Conservation (phyloP, 2,329 filamentous ascomycete species). For the Ophiostoma tasmaniense region DNA sequence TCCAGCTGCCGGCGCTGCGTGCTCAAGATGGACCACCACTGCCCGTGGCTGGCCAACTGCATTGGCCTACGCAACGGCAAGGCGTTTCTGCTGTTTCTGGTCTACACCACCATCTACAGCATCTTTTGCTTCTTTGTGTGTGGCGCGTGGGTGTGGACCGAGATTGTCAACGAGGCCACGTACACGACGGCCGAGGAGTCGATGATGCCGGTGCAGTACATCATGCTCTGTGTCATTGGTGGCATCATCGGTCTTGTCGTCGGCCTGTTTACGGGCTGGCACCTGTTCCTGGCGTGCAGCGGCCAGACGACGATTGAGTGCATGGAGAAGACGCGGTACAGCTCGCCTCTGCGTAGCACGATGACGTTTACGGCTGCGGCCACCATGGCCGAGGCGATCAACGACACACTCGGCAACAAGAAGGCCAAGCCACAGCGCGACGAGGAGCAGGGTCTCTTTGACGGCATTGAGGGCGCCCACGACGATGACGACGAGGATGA, state of each 20-base stretch:
- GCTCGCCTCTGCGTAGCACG: slow-evolving; percentile 66
- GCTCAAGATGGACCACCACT: slow-evolving; percentile 99
- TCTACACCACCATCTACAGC: slow-evolving; percentile 83
- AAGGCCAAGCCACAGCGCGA: not conserved
- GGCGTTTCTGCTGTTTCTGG: slow-evolving; percentile 82
- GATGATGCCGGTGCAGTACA: slow-evolving; percentile 81
- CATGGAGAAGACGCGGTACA: slow-evolving; percentile 89
- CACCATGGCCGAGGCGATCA: slow-evolving; percentile 43
- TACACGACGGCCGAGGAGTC: slow-evolving; percentile 61
- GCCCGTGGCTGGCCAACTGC: slow-evolving; percentile 94
- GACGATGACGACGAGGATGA: slow-evolving; percentile 10
- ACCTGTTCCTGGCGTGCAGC: slow-evolving; percentile 68
- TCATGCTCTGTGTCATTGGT: slow-evolving; percentile 75
- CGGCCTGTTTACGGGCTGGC: slow-evolving; percentile 84
- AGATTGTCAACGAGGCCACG: slow-evolving; percentile 57
- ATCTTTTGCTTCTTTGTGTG: slow-evolving; percentile 72
- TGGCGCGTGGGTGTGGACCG: slow-evolving; percentile 73
- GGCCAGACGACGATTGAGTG: slow-evolving; percentile 95
- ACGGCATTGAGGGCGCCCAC: slow-evolving; percentile 13
- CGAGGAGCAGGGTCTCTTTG: slow-evolving; percentile 15
- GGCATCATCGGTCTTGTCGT: slow-evolving; percentile 89
- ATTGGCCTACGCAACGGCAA: slow-evolving; percentile 94
- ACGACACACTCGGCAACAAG: slow-evolving; percentile 33
- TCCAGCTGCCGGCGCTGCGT: slow-evolving; percentile 90
- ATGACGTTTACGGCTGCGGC: slow-evolving; percentile 49